Percentiles rank a stretch among this genome's conserved stretches.
phyloP scores from a whole-genome alignment of 2,329 filamentous ascomycete genomes.

The Microdochium trichocladiopsis region DNA sequence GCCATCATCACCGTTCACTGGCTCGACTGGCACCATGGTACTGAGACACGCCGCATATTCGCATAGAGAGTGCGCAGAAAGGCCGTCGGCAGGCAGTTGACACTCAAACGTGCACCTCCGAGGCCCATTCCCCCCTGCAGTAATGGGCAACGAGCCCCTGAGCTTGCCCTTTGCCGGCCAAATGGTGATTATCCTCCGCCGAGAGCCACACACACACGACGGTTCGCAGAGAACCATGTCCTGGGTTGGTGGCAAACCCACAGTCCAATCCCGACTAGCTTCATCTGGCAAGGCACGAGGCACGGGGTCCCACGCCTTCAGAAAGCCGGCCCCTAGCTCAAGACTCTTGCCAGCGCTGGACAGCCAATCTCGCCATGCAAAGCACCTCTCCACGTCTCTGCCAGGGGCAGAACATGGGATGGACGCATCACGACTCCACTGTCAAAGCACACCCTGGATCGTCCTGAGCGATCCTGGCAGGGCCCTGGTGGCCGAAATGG shows the following conservation, averaged over 20 bases:
- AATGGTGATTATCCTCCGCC: constrained; percentile 1
- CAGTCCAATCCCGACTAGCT: not conserved
- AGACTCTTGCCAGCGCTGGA: not conserved
- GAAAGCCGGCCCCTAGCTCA: not conserved
- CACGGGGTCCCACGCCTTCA: not conserved
- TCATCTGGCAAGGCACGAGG: not conserved
- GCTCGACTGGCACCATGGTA: too few species aligned
- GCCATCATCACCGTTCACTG: too few species aligned
- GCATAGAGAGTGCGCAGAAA: not conserved
- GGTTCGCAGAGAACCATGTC: not conserved
- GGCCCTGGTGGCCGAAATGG: not conserved
- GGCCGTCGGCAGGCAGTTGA: not conserved
- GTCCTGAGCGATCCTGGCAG: not conserved
- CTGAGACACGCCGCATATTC: too few species aligned
- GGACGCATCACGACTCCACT: not conserved
- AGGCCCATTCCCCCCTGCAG: not conserved
- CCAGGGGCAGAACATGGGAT: not conserved
- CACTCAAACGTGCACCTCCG: not conserved
- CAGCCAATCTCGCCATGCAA: not conserved
- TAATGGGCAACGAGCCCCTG: not conserved
- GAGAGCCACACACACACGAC: not conserved
- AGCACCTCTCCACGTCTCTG: not conserved
- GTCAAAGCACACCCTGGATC: not conserved
- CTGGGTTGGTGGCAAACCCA: not conserved
- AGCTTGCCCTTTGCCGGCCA: not conserved